These are phyloP conservation scores for Pseudopyricularia cyperi DNA, from an alignment of 2,329 filamentous ascomycete species.

Conservation along the genomic window DNA sequence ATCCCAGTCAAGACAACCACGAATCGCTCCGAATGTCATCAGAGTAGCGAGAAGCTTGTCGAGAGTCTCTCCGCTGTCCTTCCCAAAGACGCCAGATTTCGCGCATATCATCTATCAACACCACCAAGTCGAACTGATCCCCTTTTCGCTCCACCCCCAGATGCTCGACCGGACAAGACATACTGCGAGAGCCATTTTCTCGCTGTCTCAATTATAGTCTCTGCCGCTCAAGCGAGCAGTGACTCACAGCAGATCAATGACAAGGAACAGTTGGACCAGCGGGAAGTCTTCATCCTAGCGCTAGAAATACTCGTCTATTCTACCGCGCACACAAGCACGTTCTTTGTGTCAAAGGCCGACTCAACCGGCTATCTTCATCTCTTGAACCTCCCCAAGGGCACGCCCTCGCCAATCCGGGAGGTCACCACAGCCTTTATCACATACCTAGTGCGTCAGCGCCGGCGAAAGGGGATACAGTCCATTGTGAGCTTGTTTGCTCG, in stretches of 20 bases:
- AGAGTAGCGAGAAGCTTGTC: conserved; percentile 17
- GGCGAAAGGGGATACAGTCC: conserved; percentile 51
- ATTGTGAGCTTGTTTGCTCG: conserved; percentile 86
- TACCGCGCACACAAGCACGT: conserved; percentile 65
- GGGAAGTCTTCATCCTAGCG: conserved; percentile 60
- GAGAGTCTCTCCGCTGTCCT: conserved; percentile 34
- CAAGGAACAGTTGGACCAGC: conserved; percentile 10
- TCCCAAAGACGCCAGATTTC: conserved; percentile 44
- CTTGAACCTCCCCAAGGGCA: conserved; percentile 47
- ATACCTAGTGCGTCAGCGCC: conserved; percentile 56
- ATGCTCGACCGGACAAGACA: conserved; percentile 59
- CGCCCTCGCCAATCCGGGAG: conserved; percentile 59
- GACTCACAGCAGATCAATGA: conserved; percentile 7
- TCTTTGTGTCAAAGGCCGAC: conserved; percentile 95
- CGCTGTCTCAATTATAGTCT: conserved; percentile 31
- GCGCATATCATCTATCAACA: conserved; percentile 77
- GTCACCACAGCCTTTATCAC: conserved; percentile 64
- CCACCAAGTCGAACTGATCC: conserved; percentile 61
- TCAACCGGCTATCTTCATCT: conserved; percentile 77
- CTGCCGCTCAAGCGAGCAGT: neutral
- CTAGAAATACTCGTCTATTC: conserved; percentile 83
- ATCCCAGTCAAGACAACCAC: neutral
- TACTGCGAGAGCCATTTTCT: conserved; percentile 77
- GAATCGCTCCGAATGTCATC: conserved; percentile 4
- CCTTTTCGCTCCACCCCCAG: conserved; percentile 68